Evolutionary conservation across 2,329 filamentous ascomycete genomes (phyloP).

Genomic region (Aaosphaeria arxii): DNA sequence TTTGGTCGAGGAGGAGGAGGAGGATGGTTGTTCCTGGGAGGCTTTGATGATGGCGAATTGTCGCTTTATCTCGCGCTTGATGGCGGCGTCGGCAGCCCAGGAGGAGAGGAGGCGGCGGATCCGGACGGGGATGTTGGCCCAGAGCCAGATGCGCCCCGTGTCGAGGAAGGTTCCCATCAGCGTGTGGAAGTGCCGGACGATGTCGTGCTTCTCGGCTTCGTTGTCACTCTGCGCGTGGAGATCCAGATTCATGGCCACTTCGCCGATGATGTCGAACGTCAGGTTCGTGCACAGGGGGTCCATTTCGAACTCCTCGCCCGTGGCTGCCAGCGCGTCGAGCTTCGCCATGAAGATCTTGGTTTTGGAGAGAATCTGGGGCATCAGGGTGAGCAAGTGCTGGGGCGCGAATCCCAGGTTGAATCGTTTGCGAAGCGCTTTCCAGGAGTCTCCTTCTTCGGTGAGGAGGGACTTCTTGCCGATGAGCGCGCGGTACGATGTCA

Average conservation of each 20-base stretch:
- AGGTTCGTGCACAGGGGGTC: slow-evolving; percentile 29
- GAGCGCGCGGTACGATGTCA: slow-evolving; percentile 11
- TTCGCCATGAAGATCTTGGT: slow-evolving; percentile 29
- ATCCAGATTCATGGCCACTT: slow-evolving; percentile 26
- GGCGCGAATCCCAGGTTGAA: slow-evolving; percentile 39
- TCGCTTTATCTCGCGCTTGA: slow-evolving; percentile 23
- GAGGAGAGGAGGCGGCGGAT: slow-evolving; percentile 18
- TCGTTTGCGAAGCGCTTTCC: slow-evolving; percentile 33
- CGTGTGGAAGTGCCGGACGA: slow-evolving; percentile 21
- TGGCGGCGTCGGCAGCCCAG: slow-evolving; percentile 18
- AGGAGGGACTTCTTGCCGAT: slow-evolving; percentile 30
- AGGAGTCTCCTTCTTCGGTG: slow-evolving; percentile 22
- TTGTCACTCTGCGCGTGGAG: slow-evolving; percentile 26
- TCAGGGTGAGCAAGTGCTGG: slow-evolving; percentile 32
- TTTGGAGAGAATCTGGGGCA: slow-evolving; percentile 35
- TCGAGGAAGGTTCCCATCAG: slow-evolving; percentile 19
- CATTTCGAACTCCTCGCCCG: slow-evolving; percentile 21
- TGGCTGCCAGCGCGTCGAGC: slow-evolving; percentile 23
- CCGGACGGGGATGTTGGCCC: slow-evolving; percentile 17
- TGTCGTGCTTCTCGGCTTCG: slow-evolving; percentile 13
- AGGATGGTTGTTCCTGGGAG: slow-evolving; percentile 2
- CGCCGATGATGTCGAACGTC: slow-evolving; percentile 36
- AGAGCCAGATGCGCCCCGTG: slow-evolving; percentile 17
- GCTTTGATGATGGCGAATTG: slow-evolving; percentile 24
- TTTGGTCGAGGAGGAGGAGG: slow-evolving; percentile 7